Conservation (phyloP, 2,329 filamentous ascomycete genomes). For the Cytospora mali region DNA sequence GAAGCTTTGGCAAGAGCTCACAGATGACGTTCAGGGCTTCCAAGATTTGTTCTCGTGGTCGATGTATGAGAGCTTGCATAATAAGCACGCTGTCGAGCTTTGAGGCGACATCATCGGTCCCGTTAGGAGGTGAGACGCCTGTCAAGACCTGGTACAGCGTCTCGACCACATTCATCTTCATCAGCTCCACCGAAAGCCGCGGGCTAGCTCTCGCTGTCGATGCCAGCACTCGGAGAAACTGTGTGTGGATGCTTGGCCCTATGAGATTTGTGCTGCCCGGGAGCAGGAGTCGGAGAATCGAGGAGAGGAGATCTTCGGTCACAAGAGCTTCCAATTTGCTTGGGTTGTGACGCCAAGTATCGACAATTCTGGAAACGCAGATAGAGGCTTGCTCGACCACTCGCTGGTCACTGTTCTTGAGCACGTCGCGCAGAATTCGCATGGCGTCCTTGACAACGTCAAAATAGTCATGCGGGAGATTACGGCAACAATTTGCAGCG, state of each 20-base stretch:
- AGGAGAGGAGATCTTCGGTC: slow-evolving; percentile 81
- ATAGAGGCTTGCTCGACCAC: slow-evolving; percentile 96
- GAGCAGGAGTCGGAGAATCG: slow-evolving; percentile 82
- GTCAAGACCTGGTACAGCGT: slow-evolving; percentile 97
- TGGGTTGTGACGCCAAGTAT: slow-evolving; percentile 91
- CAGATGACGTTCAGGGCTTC: slow-evolving; percentile 98
- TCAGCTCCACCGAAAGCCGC: slow-evolving; percentile 80
- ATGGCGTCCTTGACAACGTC: slow-evolving; percentile 91
- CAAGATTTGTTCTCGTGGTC: slow-evolving; percentile 92
- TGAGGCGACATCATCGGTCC: slow-evolving; percentile 73
- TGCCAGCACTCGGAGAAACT: slow-evolving; percentile 88
- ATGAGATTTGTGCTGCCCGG: slow-evolving; percentile 96
- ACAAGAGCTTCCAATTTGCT: slow-evolving; percentile 90
- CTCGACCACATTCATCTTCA: slow-evolving; percentile 96
- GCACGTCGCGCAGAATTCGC: slow-evolving; percentile 88
- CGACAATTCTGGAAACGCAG: slow-evolving; percentile 92
- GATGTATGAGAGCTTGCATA: slow-evolving; percentile 97
- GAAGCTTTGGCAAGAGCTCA: slow-evolving; percentile 81
- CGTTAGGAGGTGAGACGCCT: slow-evolving; percentile 86
- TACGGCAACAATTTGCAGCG: slow-evolving; percentile 96
- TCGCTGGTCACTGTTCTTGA: slow-evolving; percentile 90
- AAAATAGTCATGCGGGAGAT: slow-evolving; percentile 93
- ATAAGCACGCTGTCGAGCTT: slow-evolving; percentile 97
- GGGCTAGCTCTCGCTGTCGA: slow-evolving; percentile 91
- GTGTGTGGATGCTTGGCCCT: slow-evolving; percentile 90